Percentiles rank a stretch among this genome's conserved stretches.
Evolutionary conservation across 306 rosid genomes (phyloP).

Genomic region (Cucurbita moschata): DNA sequence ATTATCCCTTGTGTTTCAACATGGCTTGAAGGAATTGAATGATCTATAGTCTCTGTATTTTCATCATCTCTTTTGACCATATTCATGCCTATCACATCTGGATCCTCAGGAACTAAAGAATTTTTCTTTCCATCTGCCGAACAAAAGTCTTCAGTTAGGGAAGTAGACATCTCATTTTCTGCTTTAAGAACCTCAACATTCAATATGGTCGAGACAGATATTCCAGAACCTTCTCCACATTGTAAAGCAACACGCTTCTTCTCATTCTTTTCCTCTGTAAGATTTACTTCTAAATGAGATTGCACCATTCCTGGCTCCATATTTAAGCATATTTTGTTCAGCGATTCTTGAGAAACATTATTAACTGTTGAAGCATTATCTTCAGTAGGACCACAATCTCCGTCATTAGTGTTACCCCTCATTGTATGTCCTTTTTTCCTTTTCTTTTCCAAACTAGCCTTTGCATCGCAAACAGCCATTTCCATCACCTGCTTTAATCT

Average conservation of each 20-base stretch:
- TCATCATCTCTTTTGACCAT: not conserved
- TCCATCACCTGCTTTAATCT: conserved; percentile 3
- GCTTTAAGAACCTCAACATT: not conserved
- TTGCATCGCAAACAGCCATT: conserved; percentile 3
- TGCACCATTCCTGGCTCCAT: not conserved
- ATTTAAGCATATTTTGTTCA: not conserved
- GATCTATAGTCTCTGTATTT: not conserved
- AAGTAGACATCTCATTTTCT: not conserved
- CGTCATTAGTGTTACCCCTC: not conserved
- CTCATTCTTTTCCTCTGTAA: not conserved
- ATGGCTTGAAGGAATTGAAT: not conserved
- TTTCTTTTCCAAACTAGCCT: not conserved
- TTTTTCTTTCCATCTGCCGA: conserved; percentile 3
- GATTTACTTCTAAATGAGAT: conserved; percentile 1
- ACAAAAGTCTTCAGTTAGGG: not conserved
- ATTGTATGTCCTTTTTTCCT: not conserved
- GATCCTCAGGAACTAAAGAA: not conserved
- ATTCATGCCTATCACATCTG: not conserved
- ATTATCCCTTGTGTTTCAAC: not conserved
- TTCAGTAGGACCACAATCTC: not conserved
- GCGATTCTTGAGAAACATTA: not conserved
- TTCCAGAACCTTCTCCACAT: conserved; percentile 1
- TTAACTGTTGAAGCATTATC: not conserved
- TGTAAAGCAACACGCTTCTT: not conserved
- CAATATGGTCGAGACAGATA: not conserved